These are phyloP conservation scores for Begonia masoniana DNA, from an alignment of 306 rosid species.

Conservation along the genomic window DNA sequence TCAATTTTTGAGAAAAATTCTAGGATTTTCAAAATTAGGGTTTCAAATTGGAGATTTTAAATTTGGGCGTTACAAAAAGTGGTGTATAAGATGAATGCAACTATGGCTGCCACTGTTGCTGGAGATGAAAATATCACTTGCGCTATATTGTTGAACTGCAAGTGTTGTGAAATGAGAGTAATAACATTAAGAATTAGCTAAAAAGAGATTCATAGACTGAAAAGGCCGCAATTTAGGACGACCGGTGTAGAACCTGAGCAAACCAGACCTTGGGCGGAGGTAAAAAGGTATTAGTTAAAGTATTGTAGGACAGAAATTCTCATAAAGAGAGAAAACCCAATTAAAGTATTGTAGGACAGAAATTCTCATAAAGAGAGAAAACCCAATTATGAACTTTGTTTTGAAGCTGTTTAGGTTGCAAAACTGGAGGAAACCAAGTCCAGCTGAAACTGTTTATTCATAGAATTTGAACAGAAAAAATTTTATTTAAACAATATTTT, in stretches of 20 bases:
- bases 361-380: constrained; percentile 76
- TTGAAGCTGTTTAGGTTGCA: constrained; percentile 76
- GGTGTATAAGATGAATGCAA: constrained; percentile 47
- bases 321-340: too few species aligned
- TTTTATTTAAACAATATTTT: neutral
- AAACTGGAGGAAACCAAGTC: constrained; percentile 69
- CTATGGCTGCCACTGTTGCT: constrained; percentile 53
- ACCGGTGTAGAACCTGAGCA: constrained; percentile 49
- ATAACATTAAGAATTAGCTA: neutral
- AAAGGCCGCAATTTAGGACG: constrained; percentile 6
- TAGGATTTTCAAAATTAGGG: too few species aligned
- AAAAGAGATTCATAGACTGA: too few species aligned
- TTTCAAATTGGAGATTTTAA: too few species aligned
- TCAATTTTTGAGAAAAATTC: too few species aligned
- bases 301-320: too few species aligned
- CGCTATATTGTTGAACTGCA: constrained; percentile 61
- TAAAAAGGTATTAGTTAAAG: constrained; percentile 33
- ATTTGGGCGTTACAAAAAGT: too few species aligned
- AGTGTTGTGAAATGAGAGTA: neutral
- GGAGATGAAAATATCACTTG: constrained; percentile 72
- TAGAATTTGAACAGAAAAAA: neutral
- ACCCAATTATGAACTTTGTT: constrained; percentile 56
- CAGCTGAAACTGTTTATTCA: constrained; percentile 51
- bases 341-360: constrained; percentile 66
- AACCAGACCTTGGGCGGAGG: constrained; percentile 52